phyloP scores from a whole-genome alignment of 352 stramenopile genomes.

The Globisporangium apiculatum region DNA sequence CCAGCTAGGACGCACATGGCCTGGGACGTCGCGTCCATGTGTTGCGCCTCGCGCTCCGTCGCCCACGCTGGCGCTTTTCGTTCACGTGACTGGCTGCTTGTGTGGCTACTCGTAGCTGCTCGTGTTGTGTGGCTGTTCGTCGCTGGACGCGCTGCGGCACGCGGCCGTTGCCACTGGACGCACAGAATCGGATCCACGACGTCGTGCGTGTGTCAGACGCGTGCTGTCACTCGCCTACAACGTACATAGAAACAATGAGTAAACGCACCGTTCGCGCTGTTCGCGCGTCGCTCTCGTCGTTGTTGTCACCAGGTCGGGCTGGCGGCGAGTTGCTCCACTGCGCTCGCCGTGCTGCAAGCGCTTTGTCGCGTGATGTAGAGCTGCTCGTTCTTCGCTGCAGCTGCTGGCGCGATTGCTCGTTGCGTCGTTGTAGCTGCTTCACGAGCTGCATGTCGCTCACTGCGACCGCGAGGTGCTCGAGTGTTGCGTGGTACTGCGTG shows the following conservation, averaged over 20 bases:
- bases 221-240: no score
- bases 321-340: slow-evolving; percentile 7
- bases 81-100: background rate
- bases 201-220: no score
- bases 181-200: background rate
- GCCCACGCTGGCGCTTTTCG: slow-evolving; percentile 14
- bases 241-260: no score
- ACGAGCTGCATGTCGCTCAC: slow-evolving; percentile 20
- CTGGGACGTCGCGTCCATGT: slow-evolving; percentile 8
- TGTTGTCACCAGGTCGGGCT: slow-evolving; percentile 3
- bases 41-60: slow-evolving; percentile 12
- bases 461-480: slow-evolving; percentile 26
- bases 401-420: slow-evolving; percentile 8
- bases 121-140: background rate
- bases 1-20: slow-evolving; percentile 6
- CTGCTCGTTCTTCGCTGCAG: slow-evolving; percentile 8
- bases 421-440: slow-evolving; percentile 14
- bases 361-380: slow-evolving; percentile 1
- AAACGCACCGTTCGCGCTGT: slow-evolving; percentile 1
- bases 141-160: background rate
- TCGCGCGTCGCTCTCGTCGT: slow-evolving; percentile 5
- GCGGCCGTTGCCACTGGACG: slow-evolving; percentile 9
- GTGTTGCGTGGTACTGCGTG: slow-evolving; percentile 34
- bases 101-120: slow-evolving; percentile 1
- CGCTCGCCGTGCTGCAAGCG: slow-evolving; percentile 16